phyloP scores from a whole-genome alignment of 306 rosid species.

The Pachyrhizus erosus region DNA sequence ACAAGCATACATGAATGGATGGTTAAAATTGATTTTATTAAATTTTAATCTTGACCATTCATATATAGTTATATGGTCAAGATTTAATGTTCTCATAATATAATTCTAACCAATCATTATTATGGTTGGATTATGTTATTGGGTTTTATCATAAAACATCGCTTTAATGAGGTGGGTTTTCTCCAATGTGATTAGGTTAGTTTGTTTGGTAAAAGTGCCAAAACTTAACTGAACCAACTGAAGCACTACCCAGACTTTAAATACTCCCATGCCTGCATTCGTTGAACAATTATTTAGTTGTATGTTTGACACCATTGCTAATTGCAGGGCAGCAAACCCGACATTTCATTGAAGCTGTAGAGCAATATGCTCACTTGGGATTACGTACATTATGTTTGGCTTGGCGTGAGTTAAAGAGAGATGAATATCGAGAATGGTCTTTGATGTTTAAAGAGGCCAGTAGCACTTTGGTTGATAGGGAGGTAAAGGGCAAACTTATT shows the following conservation, averaged over 20 bases:
- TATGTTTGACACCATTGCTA: constrained; percentile 15
- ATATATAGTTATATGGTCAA: neutral
- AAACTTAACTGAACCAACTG: constrained; percentile 6
- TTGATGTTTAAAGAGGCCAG: constrained; percentile 93
- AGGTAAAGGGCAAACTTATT: constrained; percentile 64
- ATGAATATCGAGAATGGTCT: constrained; percentile 90
- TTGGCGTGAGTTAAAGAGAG: constrained; percentile 87
- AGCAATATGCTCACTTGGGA: constrained; percentile 93
- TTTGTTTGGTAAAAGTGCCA: constrained; percentile 20
- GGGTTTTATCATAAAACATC: constrained; percentile 24
- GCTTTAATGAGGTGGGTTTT: constrained; percentile 12
- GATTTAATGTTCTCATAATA: neutral
- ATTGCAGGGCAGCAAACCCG: constrained; percentile 95
- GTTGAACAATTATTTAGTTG: constrained; percentile 17
- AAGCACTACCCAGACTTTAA: neutral
- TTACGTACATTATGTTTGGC: constrained; percentile 91
- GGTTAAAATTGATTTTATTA: neutral
- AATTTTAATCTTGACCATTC: neutral
- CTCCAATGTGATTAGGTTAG: constrained; percentile 21
- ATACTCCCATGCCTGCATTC: constrained; percentile 18
- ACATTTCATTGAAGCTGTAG: constrained; percentile 84
- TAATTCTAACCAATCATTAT: constrained; percentile 11
- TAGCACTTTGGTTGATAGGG: constrained; percentile 94
- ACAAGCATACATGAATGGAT: neutral
- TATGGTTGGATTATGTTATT: constrained; percentile 11